These are phyloP conservation scores for Quercus ilex DNA, from an alignment of 306 rosid genomes.

Conservation along the genomic window DNA sequence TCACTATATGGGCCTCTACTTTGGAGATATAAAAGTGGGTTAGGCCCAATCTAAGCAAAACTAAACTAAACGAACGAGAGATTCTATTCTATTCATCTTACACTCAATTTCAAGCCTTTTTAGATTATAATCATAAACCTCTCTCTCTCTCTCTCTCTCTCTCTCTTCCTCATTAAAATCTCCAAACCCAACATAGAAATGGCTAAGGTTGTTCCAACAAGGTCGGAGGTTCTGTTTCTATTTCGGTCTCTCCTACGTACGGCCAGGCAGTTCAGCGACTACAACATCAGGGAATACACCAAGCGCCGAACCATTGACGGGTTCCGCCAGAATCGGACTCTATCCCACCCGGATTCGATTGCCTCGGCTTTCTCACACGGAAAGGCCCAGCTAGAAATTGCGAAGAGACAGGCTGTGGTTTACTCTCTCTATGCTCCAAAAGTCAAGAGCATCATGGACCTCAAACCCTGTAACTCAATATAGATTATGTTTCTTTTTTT, in stretches of 20 bases:
- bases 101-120: too few species aligned
- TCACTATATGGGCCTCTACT: neutral
- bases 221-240: slow-evolving; percentile 42
- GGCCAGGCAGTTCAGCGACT: slow-evolving; percentile 58
- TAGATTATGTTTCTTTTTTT: too few species aligned
- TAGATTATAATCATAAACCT: too few species aligned
- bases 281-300: slow-evolving; percentile 76
- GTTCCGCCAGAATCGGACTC: slow-evolving; percentile 48
- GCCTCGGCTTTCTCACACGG: slow-evolving; percentile 48
- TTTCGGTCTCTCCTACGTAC: slow-evolving; percentile 57
- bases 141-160: neutral
- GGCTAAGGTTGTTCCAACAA: slow-evolving; percentile 32
- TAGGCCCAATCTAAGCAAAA: neutral
- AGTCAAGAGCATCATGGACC: slow-evolving; percentile 67
- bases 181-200: neutral
- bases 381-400: slow-evolving; percentile 50
- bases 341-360: slow-evolving; percentile 41
- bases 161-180: too few species aligned
- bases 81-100: too few species aligned
- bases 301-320: slow-evolving; percentile 66
- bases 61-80: neutral
- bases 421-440: slow-evolving; percentile 65
- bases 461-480: neutral
- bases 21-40: neutral
- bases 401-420: slow-evolving; percentile 54